Conservation (phyloP, 345 rosid species). For the Passiflora organensis region DNA sequence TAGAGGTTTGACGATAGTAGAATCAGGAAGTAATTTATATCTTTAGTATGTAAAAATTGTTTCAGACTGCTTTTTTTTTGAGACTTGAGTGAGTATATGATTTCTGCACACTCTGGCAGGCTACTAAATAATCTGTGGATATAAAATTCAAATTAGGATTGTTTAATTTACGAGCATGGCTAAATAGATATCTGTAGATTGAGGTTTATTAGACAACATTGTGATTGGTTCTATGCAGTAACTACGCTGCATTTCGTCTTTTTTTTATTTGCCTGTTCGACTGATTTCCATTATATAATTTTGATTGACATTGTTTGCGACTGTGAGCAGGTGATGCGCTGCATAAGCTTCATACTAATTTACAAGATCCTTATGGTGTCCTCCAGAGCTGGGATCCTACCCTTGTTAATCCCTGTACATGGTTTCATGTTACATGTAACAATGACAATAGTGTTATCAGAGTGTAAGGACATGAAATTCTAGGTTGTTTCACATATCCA, state of each 20-base stretch:
- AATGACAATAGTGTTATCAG: slow-evolving; percentile 36
- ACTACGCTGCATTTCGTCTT: not conserved
- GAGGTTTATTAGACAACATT: not conserved
- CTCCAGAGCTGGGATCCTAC: slow-evolving; percentile 43
- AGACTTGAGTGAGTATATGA: no score
- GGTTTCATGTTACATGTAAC: slow-evolving; percentile 45
- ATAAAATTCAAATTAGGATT: no score
- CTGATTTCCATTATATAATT: not conserved
- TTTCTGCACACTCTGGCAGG: no score
- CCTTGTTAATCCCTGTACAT: slow-evolving; percentile 35
- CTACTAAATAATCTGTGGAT: no score
- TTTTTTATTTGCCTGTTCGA: not conserved
- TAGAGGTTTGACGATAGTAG: not conserved
- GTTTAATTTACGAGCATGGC: no score
- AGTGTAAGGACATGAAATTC: slow-evolving; percentile 24
- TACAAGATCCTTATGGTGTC: slow-evolving; percentile 29
- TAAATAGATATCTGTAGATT: no score
- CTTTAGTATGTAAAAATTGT: not conserved
- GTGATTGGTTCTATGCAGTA: not conserved
- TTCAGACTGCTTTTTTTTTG: no score
- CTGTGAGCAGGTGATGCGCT: slow-evolving; percentile 32
- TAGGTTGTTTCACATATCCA: not conserved
- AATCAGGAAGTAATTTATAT: not conserved
- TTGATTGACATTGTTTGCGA: not conserved
- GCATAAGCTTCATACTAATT: slow-evolving; percentile 23